These are phyloP conservation scores for Barnettozyma populi DNA, from an alignment of 805 yeast genomes.

Conservation along the genomic window DNA sequence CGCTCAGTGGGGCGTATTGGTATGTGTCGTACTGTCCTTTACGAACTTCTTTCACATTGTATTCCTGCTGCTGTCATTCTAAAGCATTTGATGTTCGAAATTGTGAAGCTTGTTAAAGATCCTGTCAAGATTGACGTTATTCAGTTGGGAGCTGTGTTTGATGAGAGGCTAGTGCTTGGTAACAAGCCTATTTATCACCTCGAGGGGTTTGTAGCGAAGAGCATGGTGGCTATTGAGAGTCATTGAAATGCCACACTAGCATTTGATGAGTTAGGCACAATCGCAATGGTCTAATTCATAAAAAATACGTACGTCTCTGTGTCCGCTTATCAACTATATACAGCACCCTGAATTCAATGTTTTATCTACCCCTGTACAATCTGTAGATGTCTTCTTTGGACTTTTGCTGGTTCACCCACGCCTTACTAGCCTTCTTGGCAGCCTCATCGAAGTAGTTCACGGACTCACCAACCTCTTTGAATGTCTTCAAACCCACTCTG, in stretches of 20 bases:
- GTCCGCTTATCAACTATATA: slow-evolving; percentile 1
- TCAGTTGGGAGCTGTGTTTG: slow-evolving; percentile 60
- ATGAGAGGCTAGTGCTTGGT: slow-evolving; percentile 83
- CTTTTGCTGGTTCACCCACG: slow-evolving; percentile 49
- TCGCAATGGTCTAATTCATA: neutral
- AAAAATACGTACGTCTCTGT: neutral
- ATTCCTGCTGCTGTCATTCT: slow-evolving; percentile 83
- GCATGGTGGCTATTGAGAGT: slow-evolving; percentile 68
- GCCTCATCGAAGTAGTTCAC: slow-evolving; percentile 51
- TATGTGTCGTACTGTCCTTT: slow-evolving; percentile 60
- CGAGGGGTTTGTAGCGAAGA: slow-evolving; percentile 88
- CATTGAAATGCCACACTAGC: slow-evolving; percentile 12
- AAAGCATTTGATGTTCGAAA: slow-evolving; percentile 50
- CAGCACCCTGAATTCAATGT: neutral
- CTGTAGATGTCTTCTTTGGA: slow-evolving; percentile 47
- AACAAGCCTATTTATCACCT: slow-evolving; percentile 87
- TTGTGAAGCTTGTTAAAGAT: slow-evolving; percentile 30
- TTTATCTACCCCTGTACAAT: slow-evolving; percentile 56
- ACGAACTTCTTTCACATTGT: slow-evolving; percentile 88
- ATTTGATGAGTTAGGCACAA: neutral
- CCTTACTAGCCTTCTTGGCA: slow-evolving; percentile 58
- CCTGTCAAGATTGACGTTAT: slow-evolving; percentile 42
- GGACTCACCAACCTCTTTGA: slow-evolving; percentile 38
- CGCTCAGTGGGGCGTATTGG: slow-evolving; percentile 54
- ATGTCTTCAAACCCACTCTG: slow-evolving; percentile 63